Conservation (phyloP, 306 rosid genomes). For the Prinsepia uniflora region DNA sequence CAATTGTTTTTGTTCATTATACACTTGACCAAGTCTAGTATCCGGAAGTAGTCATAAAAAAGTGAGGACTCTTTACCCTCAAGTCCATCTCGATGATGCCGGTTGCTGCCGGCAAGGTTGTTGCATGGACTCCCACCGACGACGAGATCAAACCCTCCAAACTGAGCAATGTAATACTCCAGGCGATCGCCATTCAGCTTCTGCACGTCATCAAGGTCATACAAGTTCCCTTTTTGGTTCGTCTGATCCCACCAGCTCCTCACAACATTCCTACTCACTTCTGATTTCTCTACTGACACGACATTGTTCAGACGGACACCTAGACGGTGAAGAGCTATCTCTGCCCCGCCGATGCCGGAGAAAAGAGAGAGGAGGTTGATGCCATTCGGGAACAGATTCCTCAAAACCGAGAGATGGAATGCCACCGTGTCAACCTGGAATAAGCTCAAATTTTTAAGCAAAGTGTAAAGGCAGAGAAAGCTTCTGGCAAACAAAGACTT, state of each 20-base stretch:
- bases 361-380: slow-evolving; percentile 88
- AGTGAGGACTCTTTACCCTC: slow-evolving; percentile 82
- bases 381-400: slow-evolving; percentile 71
- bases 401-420: slow-evolving; percentile 77
- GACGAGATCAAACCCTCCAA: slow-evolving; percentile 84
- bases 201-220: slow-evolving; percentile 61
- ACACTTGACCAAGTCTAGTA: slow-evolving; percentile 64
- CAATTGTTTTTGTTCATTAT: slow-evolving; percentile 33
- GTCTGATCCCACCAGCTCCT: slow-evolving; percentile 99
- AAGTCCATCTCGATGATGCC: slow-evolving; percentile 77
- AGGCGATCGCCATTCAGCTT: slow-evolving; percentile 46
- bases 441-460: slow-evolving; percentile 19
- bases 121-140: slow-evolving; percentile 97
- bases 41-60: slow-evolving; percentile 67
- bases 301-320: slow-evolving; percentile 74
- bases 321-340: slow-evolving; percentile 88
- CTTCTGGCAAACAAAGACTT: neutral
- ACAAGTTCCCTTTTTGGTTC: slow-evolving; percentile 66
- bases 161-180: slow-evolving; percentile 46
- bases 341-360: slow-evolving; percentile 96
- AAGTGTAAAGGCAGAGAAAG: neutral
- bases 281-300: slow-evolving; percentile 75
- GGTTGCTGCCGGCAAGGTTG: slow-evolving; percentile 87
- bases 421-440: slow-evolving; percentile 96
- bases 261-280: slow-evolving; percentile 66